A percentile compares a stretch with the other conserved stretches of the same genome.
Evolutionary conservation across 768 basidiomycete species (phyloP).

Genomic region (Russula olivacea): DNA sequence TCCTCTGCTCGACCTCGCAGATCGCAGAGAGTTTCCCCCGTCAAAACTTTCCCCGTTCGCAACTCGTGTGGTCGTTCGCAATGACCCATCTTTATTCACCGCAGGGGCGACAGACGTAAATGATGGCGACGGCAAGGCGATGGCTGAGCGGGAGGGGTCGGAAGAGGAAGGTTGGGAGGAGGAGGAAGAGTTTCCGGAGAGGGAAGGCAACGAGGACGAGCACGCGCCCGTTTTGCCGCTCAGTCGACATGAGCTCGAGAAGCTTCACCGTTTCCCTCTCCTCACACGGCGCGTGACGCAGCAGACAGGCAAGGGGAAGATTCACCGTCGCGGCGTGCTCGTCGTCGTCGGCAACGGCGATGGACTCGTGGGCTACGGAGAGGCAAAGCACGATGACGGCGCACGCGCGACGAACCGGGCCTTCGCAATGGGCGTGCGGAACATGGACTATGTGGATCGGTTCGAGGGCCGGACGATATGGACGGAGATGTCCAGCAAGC

Average conservation of each 20-base stretch:
- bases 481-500: slow-evolving; percentile 82
- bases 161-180: slow-evolving; percentile 27
- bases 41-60: slow-evolving; percentile 46
- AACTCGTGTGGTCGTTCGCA: slow-evolving; percentile 61
- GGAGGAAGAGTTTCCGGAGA: slow-evolving; percentile 18
- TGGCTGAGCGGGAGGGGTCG: slow-evolving; percentile 26
- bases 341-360: slow-evolving; percentile 78
- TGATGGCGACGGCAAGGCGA: slow-evolving; percentile 29
- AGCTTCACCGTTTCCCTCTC: slow-evolving; percentile 39
- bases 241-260: slow-evolving; percentile 27
- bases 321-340: slow-evolving; percentile 53
- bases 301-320: slow-evolving; percentile 94
- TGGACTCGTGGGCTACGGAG: slow-evolving; percentile 77
- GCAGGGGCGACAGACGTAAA: slow-evolving; percentile 32
- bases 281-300: slow-evolving; percentile 60
- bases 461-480: slow-evolving; percentile 94
- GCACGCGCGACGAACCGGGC: slow-evolving; percentile 52
- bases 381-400: slow-evolving; percentile 65
- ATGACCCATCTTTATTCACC: slow-evolving; percentile 64
- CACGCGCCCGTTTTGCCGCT: slow-evolving; percentile 33
- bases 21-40: slow-evolving; percentile 40
- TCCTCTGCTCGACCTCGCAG: slow-evolving; percentile 15
- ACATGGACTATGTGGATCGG: slow-evolving; percentile 90
- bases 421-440: slow-evolving; percentile 65
- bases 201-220: slow-evolving; percentile 24